Percentiles rank a stretch among this genome's conserved stretches.
Evolutionary conservation across 495 filamentous ascomycete species (phyloP).

Genomic region (Neohortaea acidophila): DNA sequence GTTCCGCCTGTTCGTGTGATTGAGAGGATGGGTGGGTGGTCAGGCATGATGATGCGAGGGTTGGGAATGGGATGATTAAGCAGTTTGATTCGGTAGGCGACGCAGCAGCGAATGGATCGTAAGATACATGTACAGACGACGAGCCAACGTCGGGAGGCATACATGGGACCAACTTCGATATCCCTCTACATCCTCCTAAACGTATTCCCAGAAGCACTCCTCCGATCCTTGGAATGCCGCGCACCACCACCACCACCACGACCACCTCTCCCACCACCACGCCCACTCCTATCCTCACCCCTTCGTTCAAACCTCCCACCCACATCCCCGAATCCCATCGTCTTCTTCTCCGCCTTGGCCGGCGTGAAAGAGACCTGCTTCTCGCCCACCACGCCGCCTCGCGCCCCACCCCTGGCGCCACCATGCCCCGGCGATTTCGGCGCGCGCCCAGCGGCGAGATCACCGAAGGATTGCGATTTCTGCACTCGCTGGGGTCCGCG

Average conservation of each 20-base stretch:
- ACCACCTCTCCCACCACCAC: conserved; percentile 25
- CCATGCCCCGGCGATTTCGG: conserved; percentile 25
- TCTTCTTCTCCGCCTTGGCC: conserved; percentile 37
- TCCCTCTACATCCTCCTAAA: conserved; percentile 42
- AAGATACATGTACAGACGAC: too few relatives aligned
- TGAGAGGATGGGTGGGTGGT: too few relatives aligned
- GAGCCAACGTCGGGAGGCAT: too few relatives aligned
- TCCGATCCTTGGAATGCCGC: conserved; percentile 39
- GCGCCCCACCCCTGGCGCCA: conserved; percentile 29
- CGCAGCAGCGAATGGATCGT: too few relatives aligned
- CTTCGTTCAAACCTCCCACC: conserved; percentile 27
- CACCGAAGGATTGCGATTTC: conserved; percentile 50
- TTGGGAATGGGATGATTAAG: too few relatives aligned
- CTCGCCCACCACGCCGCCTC: conserved; percentile 58
- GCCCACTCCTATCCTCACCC: conserved; percentile 14
- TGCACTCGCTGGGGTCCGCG: conserved; percentile 26
- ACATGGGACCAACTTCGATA: too few relatives aligned
- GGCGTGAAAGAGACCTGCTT: conserved; percentile 74
- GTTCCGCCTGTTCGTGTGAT: too few relatives aligned
- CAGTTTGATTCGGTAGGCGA: too few relatives aligned
- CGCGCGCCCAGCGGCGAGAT: conserved; percentile 39
- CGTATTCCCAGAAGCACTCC: conserved; percentile 60
- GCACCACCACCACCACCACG: too few relatives aligned
- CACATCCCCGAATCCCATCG: conserved; percentile 29
- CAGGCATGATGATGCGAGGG: too few relatives aligned